Conservation (phyloP, 2,329 filamentous ascomycete species). For the Myriosclerotinia scirpicola region DNA sequence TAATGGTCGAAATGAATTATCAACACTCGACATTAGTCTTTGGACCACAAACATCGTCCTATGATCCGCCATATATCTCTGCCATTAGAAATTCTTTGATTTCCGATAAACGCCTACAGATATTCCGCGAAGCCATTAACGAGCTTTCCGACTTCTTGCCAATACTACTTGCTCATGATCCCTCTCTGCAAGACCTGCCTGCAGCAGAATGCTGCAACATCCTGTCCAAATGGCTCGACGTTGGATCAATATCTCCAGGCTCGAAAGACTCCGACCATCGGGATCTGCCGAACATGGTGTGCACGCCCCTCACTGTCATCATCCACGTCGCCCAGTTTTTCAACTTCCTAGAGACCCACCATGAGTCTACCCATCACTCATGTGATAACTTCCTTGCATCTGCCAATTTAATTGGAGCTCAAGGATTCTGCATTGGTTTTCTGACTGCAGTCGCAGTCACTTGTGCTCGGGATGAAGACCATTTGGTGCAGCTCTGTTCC, state of each 20-base stretch:
- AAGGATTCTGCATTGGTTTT: constrained; percentile 33
- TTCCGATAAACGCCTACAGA: not conserved
- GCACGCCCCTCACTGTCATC: constrained; percentile 11
- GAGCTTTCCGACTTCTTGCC: not conserved
- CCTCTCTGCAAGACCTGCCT: not conserved
- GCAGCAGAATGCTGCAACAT: not conserved
- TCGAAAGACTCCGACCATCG: not conserved
- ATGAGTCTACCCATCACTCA: not conserved
- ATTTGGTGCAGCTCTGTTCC: constrained; percentile 23
- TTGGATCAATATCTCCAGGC: not conserved
- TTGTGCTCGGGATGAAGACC: constrained; percentile 24
- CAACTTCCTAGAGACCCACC: not conserved
- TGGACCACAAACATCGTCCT: not conserved
- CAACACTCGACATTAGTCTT: not conserved
- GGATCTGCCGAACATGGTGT: constrained; percentile 1
- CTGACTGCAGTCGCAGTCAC: constrained; percentile 28
- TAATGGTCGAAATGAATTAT: not conserved
- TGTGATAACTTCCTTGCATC: not conserved
- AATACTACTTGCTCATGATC: not conserved
- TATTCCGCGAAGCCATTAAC: not conserved
- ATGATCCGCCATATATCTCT: not conserved
- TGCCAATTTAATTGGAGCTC: constrained; percentile 21
- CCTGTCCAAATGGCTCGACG: not conserved
- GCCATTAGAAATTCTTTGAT: not conserved
- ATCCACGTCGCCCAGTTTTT: constrained; percentile 10